phyloP scores from a whole-genome alignment of 345 rosid genomes.

The Aethionema arabicum region DNA sequence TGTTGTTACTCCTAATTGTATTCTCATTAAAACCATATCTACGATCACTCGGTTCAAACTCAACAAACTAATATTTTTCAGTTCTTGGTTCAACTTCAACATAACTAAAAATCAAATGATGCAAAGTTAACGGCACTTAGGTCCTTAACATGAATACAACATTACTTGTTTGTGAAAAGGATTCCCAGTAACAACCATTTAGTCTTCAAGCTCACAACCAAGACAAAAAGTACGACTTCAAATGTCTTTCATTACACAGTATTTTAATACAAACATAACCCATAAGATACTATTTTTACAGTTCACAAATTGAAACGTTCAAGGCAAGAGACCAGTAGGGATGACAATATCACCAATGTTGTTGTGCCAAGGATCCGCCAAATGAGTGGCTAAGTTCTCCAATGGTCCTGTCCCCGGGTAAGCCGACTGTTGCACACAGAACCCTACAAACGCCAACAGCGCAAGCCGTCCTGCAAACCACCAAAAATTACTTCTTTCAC shows the following conservation, averaged over 20 bases:
- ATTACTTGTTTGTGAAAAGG: background rate
- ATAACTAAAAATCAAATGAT: background rate
- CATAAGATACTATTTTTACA: conserved; percentile 37
- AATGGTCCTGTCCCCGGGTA: conserved; percentile 97
- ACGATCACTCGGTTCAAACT: background rate
- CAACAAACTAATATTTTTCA: background rate
- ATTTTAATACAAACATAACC: conserved; percentile 35
- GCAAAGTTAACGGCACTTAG: conserved; percentile 7
- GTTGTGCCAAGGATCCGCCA: conserved; percentile 99
- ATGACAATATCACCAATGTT: conserved; percentile 77
- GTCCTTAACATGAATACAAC: background rate
- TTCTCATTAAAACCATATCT: too few relatives aligned
- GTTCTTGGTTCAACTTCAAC: background rate
- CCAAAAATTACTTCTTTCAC: background rate
- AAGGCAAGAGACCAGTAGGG: conserved; percentile 47
- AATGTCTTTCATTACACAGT: conserved; percentile 36
- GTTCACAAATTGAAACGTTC: conserved; percentile 35
- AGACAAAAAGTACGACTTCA: conserved; percentile 29
- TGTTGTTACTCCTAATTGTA: too few relatives aligned
- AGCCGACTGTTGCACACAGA: conserved; percentile 95
- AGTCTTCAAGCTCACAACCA: conserved; percentile 21
- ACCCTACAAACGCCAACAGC: conserved; percentile 86
- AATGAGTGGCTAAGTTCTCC: conserved; percentile 94
- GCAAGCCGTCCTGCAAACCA: conserved; percentile 73
- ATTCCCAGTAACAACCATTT: background rate